Conservation (phyloP, 768 basidiomycete species). For the Crepidotus variabilis region DNA sequence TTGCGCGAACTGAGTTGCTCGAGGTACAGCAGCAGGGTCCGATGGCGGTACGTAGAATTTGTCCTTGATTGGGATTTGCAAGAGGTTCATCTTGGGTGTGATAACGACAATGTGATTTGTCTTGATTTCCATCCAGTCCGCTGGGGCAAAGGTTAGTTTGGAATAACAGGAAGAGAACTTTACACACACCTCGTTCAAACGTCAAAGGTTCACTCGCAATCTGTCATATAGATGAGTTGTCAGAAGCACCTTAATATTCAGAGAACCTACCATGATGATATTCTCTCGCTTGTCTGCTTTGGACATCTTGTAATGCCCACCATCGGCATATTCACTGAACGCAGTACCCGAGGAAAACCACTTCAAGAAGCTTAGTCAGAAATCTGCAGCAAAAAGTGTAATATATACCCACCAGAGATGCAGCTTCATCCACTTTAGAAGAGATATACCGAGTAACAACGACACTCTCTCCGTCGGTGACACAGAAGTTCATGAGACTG, state of each 20-base stretch:
- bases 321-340: slow-evolving; percentile 86
- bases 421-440: slow-evolving; percentile 87
- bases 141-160: slow-evolving; percentile 27
- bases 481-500: slow-evolving; percentile 91
- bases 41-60: slow-evolving; percentile 89
- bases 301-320: slow-evolving; percentile 92
- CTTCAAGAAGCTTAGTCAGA: slow-evolving; percentile 27
- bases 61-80: slow-evolving; percentile 93
- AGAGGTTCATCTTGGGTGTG: slow-evolving; percentile 91
- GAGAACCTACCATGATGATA: slow-evolving; percentile 76
- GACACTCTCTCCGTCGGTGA: slow-evolving; percentile 93
- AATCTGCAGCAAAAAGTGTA: background rate
- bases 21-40: slow-evolving; percentile 64
- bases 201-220: slow-evolving; percentile 93
- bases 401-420: slow-evolving; percentile 61
- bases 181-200: slow-evolving; percentile 77
- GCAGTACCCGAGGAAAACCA: slow-evolving; percentile 96
- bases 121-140: slow-evolving; percentile 99
- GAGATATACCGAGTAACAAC: slow-evolving; percentile 95
- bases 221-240: slow-evolving; percentile 26
- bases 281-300: slow-evolving; percentile 95
- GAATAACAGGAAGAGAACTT: background rate
- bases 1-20: slow-evolving; percentile 81
- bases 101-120: slow-evolving; percentile 95
- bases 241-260: background rate